These are phyloP conservation scores for Fusarium zealandicum DNA, from an alignment of 2,329 filamentous ascomycete genomes.

Conservation along the genomic window DNA sequence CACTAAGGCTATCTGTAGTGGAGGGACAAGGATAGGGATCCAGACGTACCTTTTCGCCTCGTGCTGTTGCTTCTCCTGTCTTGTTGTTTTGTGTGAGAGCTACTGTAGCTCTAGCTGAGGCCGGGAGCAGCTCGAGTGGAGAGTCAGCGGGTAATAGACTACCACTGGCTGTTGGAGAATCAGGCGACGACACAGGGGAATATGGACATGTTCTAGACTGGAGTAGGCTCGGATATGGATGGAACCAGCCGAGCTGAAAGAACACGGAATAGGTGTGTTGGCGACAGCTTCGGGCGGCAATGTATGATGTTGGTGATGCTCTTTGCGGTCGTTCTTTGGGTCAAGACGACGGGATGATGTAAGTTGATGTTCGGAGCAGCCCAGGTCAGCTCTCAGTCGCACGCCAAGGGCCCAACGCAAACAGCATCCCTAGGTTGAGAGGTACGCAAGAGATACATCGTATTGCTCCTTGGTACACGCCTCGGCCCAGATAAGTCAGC, in stretches of 20 bases:
- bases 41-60: conserved; percentile 10
- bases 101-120: conserved; percentile 3
- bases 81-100: neutral
- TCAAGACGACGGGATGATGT: conserved; percentile 21
- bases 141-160: conserved; percentile 28
- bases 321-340: conserved; percentile 10
- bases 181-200: neutral
- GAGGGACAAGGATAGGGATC: conserved; percentile 30
- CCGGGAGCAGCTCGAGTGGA: conserved; percentile 1
- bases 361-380: conserved; percentile 24
- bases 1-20: conserved; percentile 5
- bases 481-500: neutral
- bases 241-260: neutral
- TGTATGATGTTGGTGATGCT: conserved; percentile 17
- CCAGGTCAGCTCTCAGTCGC: conserved; percentile 12
- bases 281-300: conserved; percentile 3
- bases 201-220: neutral
- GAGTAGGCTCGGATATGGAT: conserved; percentile 5
- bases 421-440: conserved; percentile 7
- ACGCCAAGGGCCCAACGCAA: conserved; percentile 31
- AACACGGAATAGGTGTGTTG: neutral
- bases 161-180: neutral
- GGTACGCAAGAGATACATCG: neutral
- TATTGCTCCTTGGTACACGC: neutral
- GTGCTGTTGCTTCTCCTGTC: neutral